Base-by-base conservation (phyloP, 208 protist genomes). In the Trypanosoma theileri region DNA sequence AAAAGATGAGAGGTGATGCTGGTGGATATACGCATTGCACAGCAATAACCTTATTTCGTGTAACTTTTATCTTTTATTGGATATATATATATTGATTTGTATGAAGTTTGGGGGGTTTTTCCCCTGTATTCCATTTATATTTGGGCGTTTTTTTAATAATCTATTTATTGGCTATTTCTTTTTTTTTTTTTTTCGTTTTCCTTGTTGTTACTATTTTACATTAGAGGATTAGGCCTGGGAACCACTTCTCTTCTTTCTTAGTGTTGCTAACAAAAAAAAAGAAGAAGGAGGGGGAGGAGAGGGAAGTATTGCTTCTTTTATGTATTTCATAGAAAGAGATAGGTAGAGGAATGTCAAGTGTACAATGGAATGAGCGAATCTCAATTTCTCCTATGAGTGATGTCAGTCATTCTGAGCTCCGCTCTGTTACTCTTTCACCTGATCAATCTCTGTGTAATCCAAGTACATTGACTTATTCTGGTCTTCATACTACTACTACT, bases 121-220 rank as follows among this genome's bases (percentile, higher is more conserved):
- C 7, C 40, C 56, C 54, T 65, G 56, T 71, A 22, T 65, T 28
- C 55, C 63, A 62, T 22, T 70, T 50, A 45, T 28, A 53, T 31
- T 52, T 19, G 31, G 14, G 19, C 14, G 26, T 19, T 50, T 35
- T 35, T 35, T 8, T 35, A 8, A 6, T 35, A 35, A 35, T 6
- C 4, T 35, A 35, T 35, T 6, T 6, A 35, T 35, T n/a, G n/a
- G n/a, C n/a, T n/a, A n/a, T n/a, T n/a, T n/a, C n/a, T 35, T 35
- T 6, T 35, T 35, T 35, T 6, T 35, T 35, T 35, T 35, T 69
- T 60, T 61, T 69, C 11, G 3, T 31, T 41, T 2, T 60, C 22
- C 13, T 31, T 45, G n/a, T 40, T 57, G 40, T 58, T 42, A 67
- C 21, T 31, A 44, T 59, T 53, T 22, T 26, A 66, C 21, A 28